Conservation (phyloP, 2,329 filamentous ascomycete genomes). For the Alternaria brassicicola region DNA sequence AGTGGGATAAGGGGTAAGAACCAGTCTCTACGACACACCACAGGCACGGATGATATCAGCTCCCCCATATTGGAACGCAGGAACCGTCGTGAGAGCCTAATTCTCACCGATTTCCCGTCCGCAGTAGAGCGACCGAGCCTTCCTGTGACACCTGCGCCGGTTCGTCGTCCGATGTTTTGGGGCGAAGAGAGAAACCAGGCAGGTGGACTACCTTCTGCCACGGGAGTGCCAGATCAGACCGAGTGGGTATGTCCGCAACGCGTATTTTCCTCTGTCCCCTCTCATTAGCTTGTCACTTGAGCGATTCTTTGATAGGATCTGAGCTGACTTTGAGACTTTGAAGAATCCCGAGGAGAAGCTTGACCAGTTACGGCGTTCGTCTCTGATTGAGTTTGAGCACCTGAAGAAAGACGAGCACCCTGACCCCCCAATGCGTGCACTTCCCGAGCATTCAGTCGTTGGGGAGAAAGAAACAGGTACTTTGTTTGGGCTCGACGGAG, state of each 20-base stretch:
- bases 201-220: conserved; percentile 71
- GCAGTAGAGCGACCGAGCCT: conserved; percentile 83
- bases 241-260: conserved; percentile 84
- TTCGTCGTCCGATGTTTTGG: conserved; percentile 73
- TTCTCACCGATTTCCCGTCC: conserved; percentile 85
- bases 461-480: neutral
- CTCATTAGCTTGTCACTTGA: neutral
- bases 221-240: conserved; percentile 83
- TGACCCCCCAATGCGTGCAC: conserved; percentile 38
- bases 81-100: conserved; percentile 62
- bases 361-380: conserved; percentile 55
- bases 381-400: conserved; percentile 52
- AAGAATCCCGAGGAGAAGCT: conserved; percentile 56
- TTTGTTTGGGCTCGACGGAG: neutral
- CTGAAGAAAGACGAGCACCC: conserved; percentile 43
- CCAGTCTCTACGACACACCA: conserved; percentile 46
- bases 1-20: conserved; percentile 62
- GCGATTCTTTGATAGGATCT: conserved; percentile 6
- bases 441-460: conserved; percentile 47
- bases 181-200: conserved; percentile 62
- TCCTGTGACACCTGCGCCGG: conserved; percentile 86
- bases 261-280: conserved; percentile 40
- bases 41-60: conserved; percentile 35
- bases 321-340: conserved; percentile 38
- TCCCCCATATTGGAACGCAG: conserved; percentile 43